A percentile compares a stretch with the other conserved stretches of the same genome.
Conservation (phyloP, 352 stramenopile species). For the Saprolegnia diclina region DNA sequence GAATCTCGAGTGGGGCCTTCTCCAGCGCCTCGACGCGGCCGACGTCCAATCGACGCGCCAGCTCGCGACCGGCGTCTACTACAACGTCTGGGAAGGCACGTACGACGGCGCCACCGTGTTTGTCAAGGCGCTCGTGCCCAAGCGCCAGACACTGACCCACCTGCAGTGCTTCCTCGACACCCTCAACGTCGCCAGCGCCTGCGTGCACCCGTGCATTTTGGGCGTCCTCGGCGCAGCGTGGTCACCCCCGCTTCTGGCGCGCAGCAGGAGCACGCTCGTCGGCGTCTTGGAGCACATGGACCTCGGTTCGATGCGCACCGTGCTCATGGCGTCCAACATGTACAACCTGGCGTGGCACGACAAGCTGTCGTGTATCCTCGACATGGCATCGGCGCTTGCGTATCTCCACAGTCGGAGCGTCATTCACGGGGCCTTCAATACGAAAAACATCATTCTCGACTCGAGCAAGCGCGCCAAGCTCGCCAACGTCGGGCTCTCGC, state of each 20-base stretch:
- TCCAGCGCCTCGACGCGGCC: neutral
- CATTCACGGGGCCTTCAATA: neutral
- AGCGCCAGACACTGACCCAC: neutral
- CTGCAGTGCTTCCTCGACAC: neutral
- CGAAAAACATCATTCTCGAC: slow-evolving; percentile 13
- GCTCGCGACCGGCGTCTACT: neutral
- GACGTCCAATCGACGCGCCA: neutral
- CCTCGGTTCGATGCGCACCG: neutral
- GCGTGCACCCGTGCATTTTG: slow-evolving; percentile 6
- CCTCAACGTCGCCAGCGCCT: neutral
- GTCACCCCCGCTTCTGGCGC: neutral
- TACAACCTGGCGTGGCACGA: neutral
- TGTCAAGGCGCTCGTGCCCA: neutral
- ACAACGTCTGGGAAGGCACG: slow-evolving; percentile 2
- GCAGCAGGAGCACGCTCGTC: neutral
- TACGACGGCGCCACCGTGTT: neutral
- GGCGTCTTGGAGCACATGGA: slow-evolving; percentile 5
- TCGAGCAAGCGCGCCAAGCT: neutral
- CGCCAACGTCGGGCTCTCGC: neutral
- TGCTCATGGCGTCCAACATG: neutral
- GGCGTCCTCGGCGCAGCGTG: neutral
- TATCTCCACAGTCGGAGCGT: neutral
- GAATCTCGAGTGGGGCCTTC: neutral
- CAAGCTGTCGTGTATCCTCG: neutral
- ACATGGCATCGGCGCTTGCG: neutral